These are phyloP conservation scores for Plasmodium inui DNA, from an alignment of 169 alveolate genomes.

Conservation along the genomic window DNA sequence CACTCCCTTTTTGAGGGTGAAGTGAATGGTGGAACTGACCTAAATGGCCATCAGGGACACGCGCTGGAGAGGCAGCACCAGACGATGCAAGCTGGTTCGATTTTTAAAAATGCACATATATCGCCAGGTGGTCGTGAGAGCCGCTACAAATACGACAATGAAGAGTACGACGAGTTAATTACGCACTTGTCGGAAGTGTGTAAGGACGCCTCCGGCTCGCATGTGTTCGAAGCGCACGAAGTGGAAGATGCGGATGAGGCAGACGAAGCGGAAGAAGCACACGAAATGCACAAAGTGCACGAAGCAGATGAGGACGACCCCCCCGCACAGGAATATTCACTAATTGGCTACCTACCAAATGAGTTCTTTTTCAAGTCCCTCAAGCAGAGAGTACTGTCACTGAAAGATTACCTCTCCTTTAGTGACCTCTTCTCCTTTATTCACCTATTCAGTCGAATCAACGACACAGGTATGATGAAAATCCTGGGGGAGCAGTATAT, in stretches of 20 bases:
- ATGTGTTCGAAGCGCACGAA: slow-evolving; percentile 3
- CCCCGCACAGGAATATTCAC: background rate
- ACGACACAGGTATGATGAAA: background rate
- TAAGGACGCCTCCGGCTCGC: background rate
- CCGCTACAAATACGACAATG: slow-evolving; percentile 62
- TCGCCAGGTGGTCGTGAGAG: background rate
- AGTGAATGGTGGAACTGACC: background rate
- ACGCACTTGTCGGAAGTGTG: slow-evolving; percentile 1
- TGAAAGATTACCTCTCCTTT: slow-evolving; percentile 5
- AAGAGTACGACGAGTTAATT: slow-evolving; percentile 55
- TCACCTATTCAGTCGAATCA: slow-evolving; percentile 16
- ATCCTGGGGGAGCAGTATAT: slow-evolving; percentile 49
- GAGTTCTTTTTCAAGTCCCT: slow-evolving; percentile 31
- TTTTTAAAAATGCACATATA: background rate
- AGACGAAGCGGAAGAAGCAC: background rate
- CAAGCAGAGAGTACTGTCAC: slow-evolving; percentile 36
- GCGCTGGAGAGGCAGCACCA: background rate
- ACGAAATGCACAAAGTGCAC: background rate
- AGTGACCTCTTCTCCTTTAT: slow-evolving; percentile 41
- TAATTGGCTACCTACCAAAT: slow-evolving; percentile 69
- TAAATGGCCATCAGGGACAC: background rate
- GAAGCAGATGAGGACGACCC: background rate
- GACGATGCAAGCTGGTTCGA: background rate
- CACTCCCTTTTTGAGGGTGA: background rate
- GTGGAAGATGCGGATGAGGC: background rate